Evolutionary conservation across 768 basidiomycete genomes (phyloP).

Genomic region (Russula sp.): DNA sequence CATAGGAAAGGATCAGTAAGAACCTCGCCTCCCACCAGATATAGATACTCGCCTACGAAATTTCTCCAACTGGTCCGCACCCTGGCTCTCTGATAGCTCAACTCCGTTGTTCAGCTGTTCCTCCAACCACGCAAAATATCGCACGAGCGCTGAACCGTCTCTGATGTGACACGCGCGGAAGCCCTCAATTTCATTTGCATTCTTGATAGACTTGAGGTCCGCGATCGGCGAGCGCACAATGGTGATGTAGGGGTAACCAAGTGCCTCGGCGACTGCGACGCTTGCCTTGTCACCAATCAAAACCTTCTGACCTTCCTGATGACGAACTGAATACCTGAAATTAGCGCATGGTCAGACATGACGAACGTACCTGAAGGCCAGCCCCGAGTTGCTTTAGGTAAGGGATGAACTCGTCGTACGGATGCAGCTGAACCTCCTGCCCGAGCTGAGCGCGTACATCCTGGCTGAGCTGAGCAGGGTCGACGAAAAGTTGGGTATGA

Average conservation of each 20-base stretch:
- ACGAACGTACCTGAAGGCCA: slow-evolving; percentile 31
- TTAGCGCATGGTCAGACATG: not conserved
- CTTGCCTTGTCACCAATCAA: slow-evolving; percentile 75
- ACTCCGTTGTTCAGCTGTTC: slow-evolving; percentile 65
- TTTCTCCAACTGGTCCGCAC: slow-evolving; percentile 71
- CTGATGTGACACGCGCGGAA: slow-evolving; percentile 87
- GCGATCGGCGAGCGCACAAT: slow-evolving; percentile 70
- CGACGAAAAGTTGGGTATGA: slow-evolving; percentile 64
- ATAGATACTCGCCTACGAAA: slow-evolving; percentile 65
- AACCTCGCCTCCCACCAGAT: not conserved
- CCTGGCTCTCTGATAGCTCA: slow-evolving; percentile 74
- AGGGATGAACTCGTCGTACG: slow-evolving; percentile 67
- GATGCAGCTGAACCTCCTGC: slow-evolving; percentile 56
- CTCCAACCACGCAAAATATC: slow-evolving; percentile 96
- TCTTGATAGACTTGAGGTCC: slow-evolving; percentile 80
- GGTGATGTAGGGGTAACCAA: slow-evolving; percentile 67
- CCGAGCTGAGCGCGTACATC: slow-evolving; percentile 55
- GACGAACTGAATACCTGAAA: not conserved
- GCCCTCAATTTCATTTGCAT: slow-evolving; percentile 76
- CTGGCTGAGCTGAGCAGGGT: slow-evolving; percentile 48
- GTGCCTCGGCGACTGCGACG: slow-evolving; percentile 75
- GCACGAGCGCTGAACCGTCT: slow-evolving; percentile 81
- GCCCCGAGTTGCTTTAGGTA: slow-evolving; percentile 54
- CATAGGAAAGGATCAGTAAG: not conserved
- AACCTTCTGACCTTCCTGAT: slow-evolving; percentile 51